Evolutionary conservation across 2,329 filamentous ascomycete genomes (phyloP).

Genomic region (Nothomitra cinnamomea): DNA sequence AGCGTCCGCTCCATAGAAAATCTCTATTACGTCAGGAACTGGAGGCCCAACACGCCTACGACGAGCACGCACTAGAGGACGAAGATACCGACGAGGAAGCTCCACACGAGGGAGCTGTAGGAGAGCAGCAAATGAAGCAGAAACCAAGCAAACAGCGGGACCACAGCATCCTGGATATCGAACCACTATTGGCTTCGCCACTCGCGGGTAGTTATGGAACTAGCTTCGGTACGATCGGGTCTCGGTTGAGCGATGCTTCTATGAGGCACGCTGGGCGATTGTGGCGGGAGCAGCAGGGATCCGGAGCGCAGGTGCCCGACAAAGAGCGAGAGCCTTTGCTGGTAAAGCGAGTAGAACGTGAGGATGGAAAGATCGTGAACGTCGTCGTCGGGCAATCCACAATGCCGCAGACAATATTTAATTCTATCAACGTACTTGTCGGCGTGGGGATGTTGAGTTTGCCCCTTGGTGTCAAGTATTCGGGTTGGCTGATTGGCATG

Average conservation of each 20-base stretch:
- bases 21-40: constrained; percentile 8
- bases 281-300: constrained; percentile 33
- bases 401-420: constrained; percentile 87
- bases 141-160: constrained; percentile 5
- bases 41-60: background rate
- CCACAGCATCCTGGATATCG: constrained; percentile 5
- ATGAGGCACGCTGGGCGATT: constrained; percentile 37
- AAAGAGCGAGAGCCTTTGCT: constrained; percentile 56
- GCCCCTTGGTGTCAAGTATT: constrained; percentile 72
- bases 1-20: constrained; percentile 9
- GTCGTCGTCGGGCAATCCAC: constrained; percentile 89
- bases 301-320: constrained; percentile 29
- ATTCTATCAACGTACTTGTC: constrained; percentile 85
- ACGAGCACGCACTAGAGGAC: background rate
- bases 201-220: constrained; percentile 56
- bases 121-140: constrained; percentile 5
- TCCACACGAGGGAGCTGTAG: constrained; percentile 13
- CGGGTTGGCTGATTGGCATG: constrained; percentile 76
- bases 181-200: constrained; percentile 42
- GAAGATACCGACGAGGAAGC: constrained; percentile 14
- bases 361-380: constrained; percentile 67
- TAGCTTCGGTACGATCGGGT: constrained; percentile 41
- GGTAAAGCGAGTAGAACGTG: constrained; percentile 75
- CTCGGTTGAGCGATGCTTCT: constrained; percentile 37
- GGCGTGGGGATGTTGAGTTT: constrained; percentile 80